Conservation (phyloP, 2,329 filamentous ascomycete genomes). For the Trichophyton schoenleinii region DNA sequence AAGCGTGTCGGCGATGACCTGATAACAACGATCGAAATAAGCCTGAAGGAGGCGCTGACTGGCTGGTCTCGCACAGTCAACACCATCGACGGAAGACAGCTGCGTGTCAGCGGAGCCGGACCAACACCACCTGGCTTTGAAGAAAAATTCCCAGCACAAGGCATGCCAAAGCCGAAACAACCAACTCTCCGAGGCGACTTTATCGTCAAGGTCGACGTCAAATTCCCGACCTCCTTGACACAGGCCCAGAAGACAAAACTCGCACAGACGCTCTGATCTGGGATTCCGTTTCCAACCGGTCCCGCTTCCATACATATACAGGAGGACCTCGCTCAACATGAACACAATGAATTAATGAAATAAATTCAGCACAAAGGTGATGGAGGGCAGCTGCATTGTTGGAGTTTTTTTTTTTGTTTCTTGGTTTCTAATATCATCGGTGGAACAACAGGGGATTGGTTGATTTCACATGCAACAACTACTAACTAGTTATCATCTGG, state of each 20-base stretch:
- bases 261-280: constrained; percentile 55
- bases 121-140: constrained; percentile 75
- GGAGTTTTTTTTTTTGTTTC: background rate
- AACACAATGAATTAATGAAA: background rate
- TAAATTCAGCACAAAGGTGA: background rate
- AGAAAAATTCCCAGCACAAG: constrained; percentile 70
- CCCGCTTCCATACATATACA: background rate
- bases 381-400: constrained; percentile 2
- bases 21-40: constrained; percentile 62
- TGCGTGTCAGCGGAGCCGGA: constrained; percentile 65
- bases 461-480: background rate
- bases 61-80: constrained; percentile 86
- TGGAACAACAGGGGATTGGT: background rate
- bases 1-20: constrained; percentile 82
- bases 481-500: background rate
- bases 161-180: constrained; percentile 92
- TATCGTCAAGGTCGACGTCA: constrained; percentile 80
- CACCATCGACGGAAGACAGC: constrained; percentile 83
- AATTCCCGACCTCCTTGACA: constrained; percentile 72
- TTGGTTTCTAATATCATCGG: background rate
- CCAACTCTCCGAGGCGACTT: constrained; percentile 75
- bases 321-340: background rate
- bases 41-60: constrained; percentile 85
- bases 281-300: background rate
- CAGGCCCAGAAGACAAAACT: constrained; percentile 65